Conservation (phyloP, 306 rosid species). For the Pyrus betulifolia region DNA sequence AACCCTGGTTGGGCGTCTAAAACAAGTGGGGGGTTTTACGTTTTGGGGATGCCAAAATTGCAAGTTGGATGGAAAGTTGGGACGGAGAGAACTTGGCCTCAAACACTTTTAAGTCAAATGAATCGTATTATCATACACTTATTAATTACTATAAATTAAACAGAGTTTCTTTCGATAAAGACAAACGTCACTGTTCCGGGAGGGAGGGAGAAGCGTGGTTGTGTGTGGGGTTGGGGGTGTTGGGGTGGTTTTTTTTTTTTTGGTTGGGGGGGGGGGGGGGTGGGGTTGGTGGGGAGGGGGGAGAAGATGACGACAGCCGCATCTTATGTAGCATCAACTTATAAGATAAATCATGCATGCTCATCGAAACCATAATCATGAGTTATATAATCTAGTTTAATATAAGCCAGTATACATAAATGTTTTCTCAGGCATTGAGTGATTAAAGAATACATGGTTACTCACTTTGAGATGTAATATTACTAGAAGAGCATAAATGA, state of each 20-base stretch:
- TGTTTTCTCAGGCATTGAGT: too few species aligned
- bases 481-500: too few species aligned
- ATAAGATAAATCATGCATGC: not conserved
- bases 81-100: not conserved
- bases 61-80: not conserved
- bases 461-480: too few species aligned
- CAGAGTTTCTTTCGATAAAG: not conserved
- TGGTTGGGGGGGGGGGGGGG: not conserved
- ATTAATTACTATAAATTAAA: not conserved
- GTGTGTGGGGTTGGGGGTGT: not conserved
- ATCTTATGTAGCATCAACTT: not conserved
- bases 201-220: not conserved
- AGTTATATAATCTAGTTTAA: not conserved
- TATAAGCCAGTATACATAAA: not conserved
- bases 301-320: conserved; percentile 19
- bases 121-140: not conserved
- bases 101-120: not conserved
- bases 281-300: too few species aligned
- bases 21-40: not conserved
- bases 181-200: conserved; percentile 31
- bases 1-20: conserved; percentile 11
- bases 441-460: too few species aligned
- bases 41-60: conserved; percentile 9
- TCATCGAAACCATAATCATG: conserved; percentile 4
- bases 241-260: too few species aligned